Evolutionary conservation across 305 asterid genomes (phyloP).

Genomic region (Coffea humblotiana): DNA sequence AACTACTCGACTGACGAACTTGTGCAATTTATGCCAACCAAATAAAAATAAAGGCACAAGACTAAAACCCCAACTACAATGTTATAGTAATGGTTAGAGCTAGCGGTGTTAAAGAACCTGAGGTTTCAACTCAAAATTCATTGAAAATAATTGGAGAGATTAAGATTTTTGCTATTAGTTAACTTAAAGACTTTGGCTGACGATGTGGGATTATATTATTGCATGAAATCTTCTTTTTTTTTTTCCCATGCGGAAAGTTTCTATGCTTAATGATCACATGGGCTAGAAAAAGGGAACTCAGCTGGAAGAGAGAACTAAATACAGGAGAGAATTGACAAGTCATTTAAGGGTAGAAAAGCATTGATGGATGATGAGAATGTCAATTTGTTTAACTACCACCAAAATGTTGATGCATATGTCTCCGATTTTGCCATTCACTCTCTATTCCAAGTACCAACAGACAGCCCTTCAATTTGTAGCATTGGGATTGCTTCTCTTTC

Average conservation of each 20-base stretch:
- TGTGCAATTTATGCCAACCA: not conserved
- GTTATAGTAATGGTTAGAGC: too few relatives aligned
- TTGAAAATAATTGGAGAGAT: too few relatives aligned
- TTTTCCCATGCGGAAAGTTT: not conserved
- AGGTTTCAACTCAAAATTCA: too few relatives aligned
- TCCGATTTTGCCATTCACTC: constrained; percentile 24
- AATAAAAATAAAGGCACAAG: not conserved
- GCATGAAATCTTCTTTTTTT: not conserved
- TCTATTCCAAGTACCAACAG: constrained; percentile 32
- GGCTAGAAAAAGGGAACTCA: not conserved
- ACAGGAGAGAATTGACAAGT: constrained; percentile 3
- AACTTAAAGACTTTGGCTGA: too few relatives aligned
- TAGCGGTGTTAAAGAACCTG: too few relatives aligned
- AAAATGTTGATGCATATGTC: constrained; percentile 20
- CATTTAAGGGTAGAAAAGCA: not conserved
- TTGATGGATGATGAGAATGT: constrained; percentile 22
- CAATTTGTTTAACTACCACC: constrained; percentile 24
- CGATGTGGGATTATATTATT: not conserved
- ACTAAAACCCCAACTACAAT: not conserved
- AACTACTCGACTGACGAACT: not conserved
- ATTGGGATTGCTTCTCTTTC: constrained; percentile 7
- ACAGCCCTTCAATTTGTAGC: constrained; percentile 22
- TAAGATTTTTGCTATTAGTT: too few relatives aligned
- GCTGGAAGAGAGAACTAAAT: constrained; percentile 12
- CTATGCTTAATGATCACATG: constrained; percentile 5